phyloP scores from a whole-genome alignment of 2,329 filamentous ascomycete species.

The Alternaria hordeiaustralica region DNA sequence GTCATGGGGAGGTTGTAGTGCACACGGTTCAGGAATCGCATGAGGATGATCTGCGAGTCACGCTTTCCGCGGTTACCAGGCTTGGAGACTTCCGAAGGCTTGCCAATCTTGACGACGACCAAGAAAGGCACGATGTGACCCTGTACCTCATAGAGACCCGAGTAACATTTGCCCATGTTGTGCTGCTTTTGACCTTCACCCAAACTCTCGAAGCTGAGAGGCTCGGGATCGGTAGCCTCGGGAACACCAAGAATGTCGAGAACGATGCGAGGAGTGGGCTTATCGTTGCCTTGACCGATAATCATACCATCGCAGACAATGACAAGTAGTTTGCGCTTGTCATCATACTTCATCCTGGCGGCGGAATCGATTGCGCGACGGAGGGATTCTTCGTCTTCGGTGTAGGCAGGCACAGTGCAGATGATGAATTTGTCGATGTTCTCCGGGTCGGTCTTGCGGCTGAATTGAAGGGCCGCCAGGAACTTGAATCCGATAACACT shows the following conservation, averaged over 20 bases:
- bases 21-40: conserved; percentile 98
- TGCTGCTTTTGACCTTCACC: conserved; percentile 97
- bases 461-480: conserved; percentile 92
- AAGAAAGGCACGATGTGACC: conserved; percentile 98
- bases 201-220: conserved; percentile 93
- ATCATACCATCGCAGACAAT: conserved; percentile 99
- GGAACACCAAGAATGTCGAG: conserved; percentile 96
- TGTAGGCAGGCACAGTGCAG: conserved; percentile 96
- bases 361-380: conserved; percentile 96
- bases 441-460: conserved; percentile 87
- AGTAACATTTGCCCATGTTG: conserved; percentile 99
- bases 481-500: conserved; percentile 94
- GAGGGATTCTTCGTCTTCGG: conserved; percentile 96
- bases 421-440: conserved; percentile 99
- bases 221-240: conserved; percentile 91
- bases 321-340: conserved; percentile 94
- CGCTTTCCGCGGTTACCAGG: conserved; percentile 98
- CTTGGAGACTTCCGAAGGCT: conserved; percentile 72
- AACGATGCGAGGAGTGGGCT: conserved; percentile 92
- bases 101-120: conserved; percentile 95
- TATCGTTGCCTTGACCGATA: conserved; percentile 96
- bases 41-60: conserved; percentile 97
- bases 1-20: conserved; percentile 98
- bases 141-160: conserved; percentile 95
- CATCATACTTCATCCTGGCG: conserved; percentile 94